A percentile compares a stretch with the other conserved stretches of the same genome.
phyloP scores from a whole-genome alignment of 73 alveolate genomes.

The Tetrahymena malaccensis region DNA sequence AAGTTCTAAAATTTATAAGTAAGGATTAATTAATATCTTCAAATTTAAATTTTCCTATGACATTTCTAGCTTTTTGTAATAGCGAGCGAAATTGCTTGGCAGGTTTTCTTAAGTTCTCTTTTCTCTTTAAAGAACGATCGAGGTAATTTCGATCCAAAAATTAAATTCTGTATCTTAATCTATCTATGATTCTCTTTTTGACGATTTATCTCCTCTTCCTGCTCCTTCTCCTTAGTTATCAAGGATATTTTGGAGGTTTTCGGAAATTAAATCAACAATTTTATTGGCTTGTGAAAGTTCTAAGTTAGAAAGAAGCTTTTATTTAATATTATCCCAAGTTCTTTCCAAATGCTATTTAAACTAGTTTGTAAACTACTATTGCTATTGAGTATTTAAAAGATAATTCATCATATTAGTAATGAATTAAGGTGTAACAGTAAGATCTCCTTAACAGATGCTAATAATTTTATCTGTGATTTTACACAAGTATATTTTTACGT shows the following conservation, averaged over 20 bases:
- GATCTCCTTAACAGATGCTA: constrained; percentile 63
- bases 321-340: not conserved
- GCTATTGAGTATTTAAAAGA: not conserved
- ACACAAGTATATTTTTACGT: constrained; percentile 32
- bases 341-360: not conserved
- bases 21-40: not conserved
- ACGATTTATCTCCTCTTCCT: not conserved
- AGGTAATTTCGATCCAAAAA: not conserved
- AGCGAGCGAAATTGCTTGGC: not conserved
- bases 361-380: not conserved
- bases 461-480: constrained; percentile 66
- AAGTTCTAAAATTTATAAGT: not conserved
- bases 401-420: constrained; percentile 22
- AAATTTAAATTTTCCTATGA: not conserved
- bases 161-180: not conserved
- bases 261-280: not conserved
- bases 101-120: not conserved
- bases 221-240: not conserved
- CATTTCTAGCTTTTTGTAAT: not conserved
- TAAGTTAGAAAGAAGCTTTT: not conserved
- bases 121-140: not conserved
- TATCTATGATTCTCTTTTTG: not conserved
- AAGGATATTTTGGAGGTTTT: not conserved
- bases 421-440: constrained; percentile 17
- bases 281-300: not conserved